Percentiles rank a stretch among this genome's conserved stretches.
These are phyloP conservation scores for Fusarium luffae DNA, from an alignment of 2,329 filamentous ascomycete species.

Conservation along the genomic window DNA sequence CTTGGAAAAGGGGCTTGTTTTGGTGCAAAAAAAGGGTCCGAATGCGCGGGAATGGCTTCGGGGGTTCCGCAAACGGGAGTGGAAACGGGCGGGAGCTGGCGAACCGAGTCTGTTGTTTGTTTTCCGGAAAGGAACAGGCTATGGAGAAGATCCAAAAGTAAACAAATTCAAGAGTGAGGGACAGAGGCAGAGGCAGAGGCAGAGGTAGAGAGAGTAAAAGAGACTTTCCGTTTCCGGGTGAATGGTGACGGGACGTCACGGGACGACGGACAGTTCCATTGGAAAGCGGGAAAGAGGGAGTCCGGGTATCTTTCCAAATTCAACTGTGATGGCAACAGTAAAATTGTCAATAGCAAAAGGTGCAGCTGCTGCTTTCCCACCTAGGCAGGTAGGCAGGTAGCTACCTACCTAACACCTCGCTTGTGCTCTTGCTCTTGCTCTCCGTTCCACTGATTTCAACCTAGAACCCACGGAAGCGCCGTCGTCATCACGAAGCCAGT, in stretches of 20 bases:
- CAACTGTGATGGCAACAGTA: background rate
- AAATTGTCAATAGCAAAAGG: background rate
- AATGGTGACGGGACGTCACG: conserved; percentile 30
- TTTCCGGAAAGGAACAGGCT: background rate
- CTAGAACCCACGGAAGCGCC: background rate
- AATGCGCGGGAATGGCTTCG: conserved; percentile 18
- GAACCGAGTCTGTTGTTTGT: background rate
- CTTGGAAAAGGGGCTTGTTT: conserved; percentile 1
- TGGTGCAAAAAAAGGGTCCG: background rate
- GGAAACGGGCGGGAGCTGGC: conserved; percentile 1
- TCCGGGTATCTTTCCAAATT: background rate
- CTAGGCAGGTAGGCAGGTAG: background rate
- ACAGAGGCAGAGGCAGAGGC: background rate
- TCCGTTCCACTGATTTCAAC: conserved; percentile 4
- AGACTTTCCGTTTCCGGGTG: conserved; percentile 9
- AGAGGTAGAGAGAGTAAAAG: background rate
- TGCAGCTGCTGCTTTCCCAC: background rate
- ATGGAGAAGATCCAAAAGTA: background rate
- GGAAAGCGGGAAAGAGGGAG: conserved; percentile 8
- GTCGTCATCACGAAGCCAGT: background rate
- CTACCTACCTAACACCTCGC: background rate
- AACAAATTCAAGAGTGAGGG: background rate
- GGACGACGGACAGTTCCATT: conserved; percentile 17
- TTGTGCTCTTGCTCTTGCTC: background rate
- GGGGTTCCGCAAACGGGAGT: conserved; percentile 29